Conservation (phyloP, 768 basidiomycete species). For the Pulveroboletus sp. region DNA sequence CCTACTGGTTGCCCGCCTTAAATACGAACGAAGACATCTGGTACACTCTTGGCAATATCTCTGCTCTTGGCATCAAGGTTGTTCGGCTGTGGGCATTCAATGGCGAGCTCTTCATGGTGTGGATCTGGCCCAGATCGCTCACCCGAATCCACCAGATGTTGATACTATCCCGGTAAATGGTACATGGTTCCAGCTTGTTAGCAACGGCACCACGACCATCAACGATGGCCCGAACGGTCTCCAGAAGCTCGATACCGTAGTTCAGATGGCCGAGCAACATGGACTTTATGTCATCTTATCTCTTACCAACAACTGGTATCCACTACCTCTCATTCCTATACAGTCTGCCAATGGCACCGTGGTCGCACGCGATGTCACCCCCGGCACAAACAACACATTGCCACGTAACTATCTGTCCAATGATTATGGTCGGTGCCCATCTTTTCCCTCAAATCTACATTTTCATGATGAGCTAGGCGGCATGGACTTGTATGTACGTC, state of each 20-base stretch:
- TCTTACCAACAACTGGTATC: constrained; percentile 63
- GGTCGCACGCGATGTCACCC: constrained; percentile 24
- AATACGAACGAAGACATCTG: constrained; percentile 55
- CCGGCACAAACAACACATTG: constrained; percentile 36
- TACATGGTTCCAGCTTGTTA: constrained; percentile 60
- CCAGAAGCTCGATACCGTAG: constrained; percentile 57
- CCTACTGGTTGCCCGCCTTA: constrained; percentile 60
- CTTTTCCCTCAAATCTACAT: not conserved
- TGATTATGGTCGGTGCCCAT: constrained; percentile 46
- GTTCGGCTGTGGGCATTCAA: constrained; percentile 73
- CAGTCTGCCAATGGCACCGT: constrained; percentile 1
- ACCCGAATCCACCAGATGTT: constrained; percentile 40
- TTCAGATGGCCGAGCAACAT: constrained; percentile 50
- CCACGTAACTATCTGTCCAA: constrained; percentile 58
- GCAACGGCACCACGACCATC: constrained; percentile 50
- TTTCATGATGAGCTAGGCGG: constrained; percentile 41
- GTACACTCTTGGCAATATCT: constrained; percentile 54
- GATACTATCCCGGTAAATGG: constrained; percentile 49
- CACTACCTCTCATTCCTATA: constrained; percentile 30
- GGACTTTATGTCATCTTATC: constrained; percentile 51
- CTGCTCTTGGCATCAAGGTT: constrained; percentile 51
- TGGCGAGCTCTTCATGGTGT: constrained; percentile 33
- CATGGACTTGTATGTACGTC: constrained; percentile 62
- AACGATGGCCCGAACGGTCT: constrained; percentile 61
- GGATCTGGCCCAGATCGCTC: not conserved